Conservation (phyloP, 176 grass and related monocot species). For the Triticum urartu region DNA sequence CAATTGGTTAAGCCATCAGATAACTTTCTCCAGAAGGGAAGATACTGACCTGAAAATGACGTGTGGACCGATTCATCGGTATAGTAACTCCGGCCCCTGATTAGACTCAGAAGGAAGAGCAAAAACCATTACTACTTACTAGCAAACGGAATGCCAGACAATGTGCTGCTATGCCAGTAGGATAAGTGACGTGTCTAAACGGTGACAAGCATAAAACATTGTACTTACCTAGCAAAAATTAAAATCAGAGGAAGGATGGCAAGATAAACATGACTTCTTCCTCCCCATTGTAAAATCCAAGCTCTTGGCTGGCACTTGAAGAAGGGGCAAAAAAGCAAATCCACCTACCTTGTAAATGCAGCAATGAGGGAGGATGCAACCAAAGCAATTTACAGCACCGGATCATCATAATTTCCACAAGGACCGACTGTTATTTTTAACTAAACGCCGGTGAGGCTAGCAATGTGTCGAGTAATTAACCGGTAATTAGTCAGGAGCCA, state of each 20-base stretch:
- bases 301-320: not conserved
- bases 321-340: not conserved
- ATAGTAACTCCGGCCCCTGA: not conserved
- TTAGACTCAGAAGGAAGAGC: not conserved
- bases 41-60: not conserved
- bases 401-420: not conserved
- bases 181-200: slow-evolving; percentile 9
- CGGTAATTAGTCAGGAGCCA: not conserved
- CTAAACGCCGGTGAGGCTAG: not conserved
- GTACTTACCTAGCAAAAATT: not conserved
- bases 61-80: slow-evolving; percentile 18
- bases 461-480: slow-evolving; percentile 1
- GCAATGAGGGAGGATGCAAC: not conserved
- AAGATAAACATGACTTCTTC: not conserved
- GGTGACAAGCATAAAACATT: not conserved
- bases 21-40: not conserved
- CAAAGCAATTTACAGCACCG: not conserved
- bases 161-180: not conserved
- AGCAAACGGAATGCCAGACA: not conserved
- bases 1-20: not conserved
- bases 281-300: not conserved
- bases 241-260: not conserved
- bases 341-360: slow-evolving; percentile 27
- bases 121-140: slow-evolving; percentile 8
- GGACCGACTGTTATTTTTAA: not conserved